These are phyloP conservation scores for Pseudoneurospora amorphoporcata DNA, from an alignment of 495 filamentous ascomycete species.

Conservation along the genomic window DNA sequence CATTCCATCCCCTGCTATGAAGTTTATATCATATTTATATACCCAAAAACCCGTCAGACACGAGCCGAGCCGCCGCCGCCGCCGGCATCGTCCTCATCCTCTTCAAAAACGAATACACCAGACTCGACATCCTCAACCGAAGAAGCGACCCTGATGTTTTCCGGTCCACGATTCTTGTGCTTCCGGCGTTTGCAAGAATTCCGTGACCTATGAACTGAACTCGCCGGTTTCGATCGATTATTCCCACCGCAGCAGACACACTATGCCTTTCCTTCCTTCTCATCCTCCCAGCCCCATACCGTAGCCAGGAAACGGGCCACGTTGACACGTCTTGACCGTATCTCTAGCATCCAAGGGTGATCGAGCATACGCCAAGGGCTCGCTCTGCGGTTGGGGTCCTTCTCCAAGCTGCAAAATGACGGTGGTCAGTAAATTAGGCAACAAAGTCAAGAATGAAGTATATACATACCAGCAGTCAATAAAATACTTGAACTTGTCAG, in stretches of 20 bases:
- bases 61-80: not conserved
- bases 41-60: not conserved
- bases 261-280: slow-evolving; percentile 10
- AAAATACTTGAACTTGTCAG: slow-evolving; percentile 94
- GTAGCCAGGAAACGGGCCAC: slow-evolving; percentile 86
- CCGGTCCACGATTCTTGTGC: not conserved
- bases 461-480: slow-evolving; percentile 93
- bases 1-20: not conserved
- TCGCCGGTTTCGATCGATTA: not conserved
- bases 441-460: not conserved
- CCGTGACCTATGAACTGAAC: not conserved
- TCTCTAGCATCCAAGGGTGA: slow-evolving; percentile 96
- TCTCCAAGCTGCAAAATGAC: slow-evolving; percentile 61
- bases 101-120: not conserved
- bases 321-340: slow-evolving; percentile 90
- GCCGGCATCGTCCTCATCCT: not conserved
- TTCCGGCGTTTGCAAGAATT: not conserved
- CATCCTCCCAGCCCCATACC: slow-evolving; percentile 85
- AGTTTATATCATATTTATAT: not conserved
- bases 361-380: slow-evolving; percentile 98
- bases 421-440: not conserved
- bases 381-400: slow-evolving; percentile 76
- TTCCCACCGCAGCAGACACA: not conserved
- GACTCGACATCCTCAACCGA: not conserved
- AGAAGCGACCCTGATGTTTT: not conserved